Base-by-base conservation (phyloP, 768 basidiomycete species). In the Saitozyma podzolica region DNA sequence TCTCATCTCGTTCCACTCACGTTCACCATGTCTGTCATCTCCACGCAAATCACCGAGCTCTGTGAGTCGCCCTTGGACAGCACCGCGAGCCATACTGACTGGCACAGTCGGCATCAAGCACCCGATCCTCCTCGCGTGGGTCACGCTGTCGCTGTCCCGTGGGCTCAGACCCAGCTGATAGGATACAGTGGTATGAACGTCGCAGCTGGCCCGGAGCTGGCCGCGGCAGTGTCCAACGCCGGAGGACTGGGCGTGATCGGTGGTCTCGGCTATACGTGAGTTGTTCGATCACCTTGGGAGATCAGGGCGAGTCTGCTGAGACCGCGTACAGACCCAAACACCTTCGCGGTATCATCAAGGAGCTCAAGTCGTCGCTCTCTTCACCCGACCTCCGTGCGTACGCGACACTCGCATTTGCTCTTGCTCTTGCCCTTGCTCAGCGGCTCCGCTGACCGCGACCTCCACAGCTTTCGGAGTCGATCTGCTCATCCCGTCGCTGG, bases 181-280 rank as follows among this genome's bases (percentile, higher is more conserved):
- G 54, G 20, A 1, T 14, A 29, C 43, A 58, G 67, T 53, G 78
- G 88, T 59, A 91, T 92, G 90, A 91, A 90, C 73, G 87, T 92
- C 40, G 91, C 90, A 56, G 89, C 91, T 52, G 73, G 73, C n/a
- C 89, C 91, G 10, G 88, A 84, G 78, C 81, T 93, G 29, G 92
- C 92, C 16, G 93, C 92, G 47, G 92, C 91, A 45, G 92, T 95
- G 61, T 91, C 91, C 50, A 96, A 95, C 72, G 93, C 92, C 37
- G 92, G 93, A 53, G 93, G 93, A 56, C 70, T 96, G 49, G 93
- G 93, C 65, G 91, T 95, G 56, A 91, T 97, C 64, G 93, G 93
- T 43, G 93, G 93, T 58, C 64, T 80, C 1, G 74, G 76, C 16
- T 75, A 73, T 61, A 75, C 66, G 67, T 73, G 49, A 37, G 66